A percentile compares a stretch with the other conserved stretches of the same genome.
These are phyloP conservation scores for Skeletonema costatum DNA, from an alignment of 108 stramenopile species.

Conservation along the genomic window DNA sequence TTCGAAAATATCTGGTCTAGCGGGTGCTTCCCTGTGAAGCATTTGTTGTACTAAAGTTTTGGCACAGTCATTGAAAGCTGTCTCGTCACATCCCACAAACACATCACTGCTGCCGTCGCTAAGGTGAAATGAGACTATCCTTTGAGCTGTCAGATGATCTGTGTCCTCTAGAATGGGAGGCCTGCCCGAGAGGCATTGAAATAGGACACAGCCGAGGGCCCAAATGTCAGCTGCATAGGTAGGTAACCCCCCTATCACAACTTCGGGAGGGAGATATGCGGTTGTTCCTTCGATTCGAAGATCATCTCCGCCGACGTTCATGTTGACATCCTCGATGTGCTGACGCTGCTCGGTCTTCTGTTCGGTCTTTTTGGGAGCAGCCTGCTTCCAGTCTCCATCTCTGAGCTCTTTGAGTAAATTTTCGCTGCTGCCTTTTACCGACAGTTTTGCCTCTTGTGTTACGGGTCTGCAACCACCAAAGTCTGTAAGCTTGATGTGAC, in stretches of 20 bases:
- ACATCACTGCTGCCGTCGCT: slow-evolving; percentile 47
- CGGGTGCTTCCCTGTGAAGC: slow-evolving; percentile 35
- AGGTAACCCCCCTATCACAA: slow-evolving; percentile 81
- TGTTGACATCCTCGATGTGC: slow-evolving; percentile 9
- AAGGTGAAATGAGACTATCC: slow-evolving; percentile 83
- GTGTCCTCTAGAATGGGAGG: slow-evolving; percentile 90
- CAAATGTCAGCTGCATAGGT: slow-evolving; percentile 89
- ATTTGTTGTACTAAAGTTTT: slow-evolving; percentile 57
- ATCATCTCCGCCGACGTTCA: slow-evolving; percentile 61
- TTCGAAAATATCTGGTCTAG: slow-evolving; percentile 62
- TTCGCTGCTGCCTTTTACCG: slow-evolving; percentile 47
- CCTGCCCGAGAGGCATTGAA: slow-evolving; percentile 89
- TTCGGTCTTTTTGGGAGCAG: slow-evolving; percentile 1
- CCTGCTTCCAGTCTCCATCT: slow-evolving; percentile 90
- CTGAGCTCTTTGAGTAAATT: slow-evolving; percentile 70
- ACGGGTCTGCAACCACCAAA: slow-evolving; percentile 94
- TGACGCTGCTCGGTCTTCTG: slow-evolving; percentile 1
- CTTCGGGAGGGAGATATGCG: slow-evolving; percentile 96
- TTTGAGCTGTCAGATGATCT: slow-evolving; percentile 68
- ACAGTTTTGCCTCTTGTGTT: slow-evolving; percentile 64
- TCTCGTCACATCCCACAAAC: slow-evolving; percentile 41
- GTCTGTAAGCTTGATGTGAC: slow-evolving; percentile 96
- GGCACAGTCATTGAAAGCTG: slow-evolving; percentile 44
- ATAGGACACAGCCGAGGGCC: slow-evolving; percentile 96
- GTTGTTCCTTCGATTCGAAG: slow-evolving; percentile 94